Evolutionary conservation across 2,329 filamentous ascomycete genomes (phyloP), one percentile per base, ranked within the genome.

Genomic region (Fusarium incarnatum): DNA sequence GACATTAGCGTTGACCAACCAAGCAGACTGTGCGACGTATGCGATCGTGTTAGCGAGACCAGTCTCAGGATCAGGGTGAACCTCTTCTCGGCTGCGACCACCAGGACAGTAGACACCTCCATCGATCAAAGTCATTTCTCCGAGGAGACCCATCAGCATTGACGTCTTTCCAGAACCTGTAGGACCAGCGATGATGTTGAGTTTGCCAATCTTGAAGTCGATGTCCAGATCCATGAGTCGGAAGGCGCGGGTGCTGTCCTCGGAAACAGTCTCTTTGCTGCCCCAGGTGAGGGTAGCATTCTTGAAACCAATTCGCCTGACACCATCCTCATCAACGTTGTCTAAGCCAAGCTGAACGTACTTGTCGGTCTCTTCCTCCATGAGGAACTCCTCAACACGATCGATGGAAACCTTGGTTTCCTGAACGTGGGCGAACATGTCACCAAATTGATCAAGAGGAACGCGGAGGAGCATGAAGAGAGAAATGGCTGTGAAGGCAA

Each of bases 341-440:
- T 91, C 88, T 28, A 88, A 83, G 15, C 90, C 88, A 2, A 99
- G 86, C 77, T 98, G 96, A 40, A 88, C 85, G 77, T 98, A 98
- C 79, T 99, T 99, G 62, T 97, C 94, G 0, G 96, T 99, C 82
- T 99, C 96, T 10, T 96, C 94, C 78, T 99, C 96, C 60, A 87
- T 90, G 44, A 99, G 81, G 75, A 98, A 99, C 74, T 97, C 92
- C 77, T 99, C 95, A 10, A 99, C 93, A 84, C 96, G 94, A 76
- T 98, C 94, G 54, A 99, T 90, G 0, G 96, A 99, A 22, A 99
- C 95, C 82, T 97, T 97, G 25, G 94, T 93, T 81, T 99, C 96
- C 82, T 98, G 94, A 6, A 99, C 94, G 81, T 98, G 96, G 13
- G 96, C 96, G 77, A 98, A 92, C 96, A 99, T 99, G 80, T 99